A percentile compares a stretch with the other conserved stretches of the same genome.
These are phyloP conservation scores for Heliosperma pusillum DNA, from an alignment of 148 eudicot species.

Conservation along the genomic window DNA sequence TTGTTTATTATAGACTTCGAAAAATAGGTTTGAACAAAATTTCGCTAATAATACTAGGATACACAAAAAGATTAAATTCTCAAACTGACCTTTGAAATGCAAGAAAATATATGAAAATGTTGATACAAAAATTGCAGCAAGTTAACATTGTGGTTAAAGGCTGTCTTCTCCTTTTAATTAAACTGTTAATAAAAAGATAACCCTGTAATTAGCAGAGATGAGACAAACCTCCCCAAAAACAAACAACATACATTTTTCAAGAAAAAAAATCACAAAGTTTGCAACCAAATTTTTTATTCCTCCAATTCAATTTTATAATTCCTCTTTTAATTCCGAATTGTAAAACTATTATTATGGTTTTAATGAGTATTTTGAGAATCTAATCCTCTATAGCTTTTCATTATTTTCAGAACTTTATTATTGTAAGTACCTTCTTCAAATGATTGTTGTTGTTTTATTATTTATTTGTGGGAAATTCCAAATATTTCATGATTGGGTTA, in stretches of 20 bases:
- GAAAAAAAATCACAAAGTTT: too few relatives aligned
- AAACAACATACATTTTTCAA: background rate
- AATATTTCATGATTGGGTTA: background rate
- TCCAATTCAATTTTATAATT: background rate
- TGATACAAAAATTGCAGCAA: too few relatives aligned
- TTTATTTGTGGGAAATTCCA: background rate
- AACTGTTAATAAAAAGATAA: slow-evolving; percentile 4
- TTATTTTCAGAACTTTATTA: background rate
- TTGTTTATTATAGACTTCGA: too few relatives aligned
- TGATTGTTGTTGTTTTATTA: background rate
- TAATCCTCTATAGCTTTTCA: background rate
- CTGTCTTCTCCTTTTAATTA: slow-evolving; percentile 14
- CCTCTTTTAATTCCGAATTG: background rate
- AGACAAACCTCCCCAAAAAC: background rate
- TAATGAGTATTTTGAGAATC: slow-evolving; percentile 7
- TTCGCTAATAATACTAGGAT: too few relatives aligned
- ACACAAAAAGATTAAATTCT: too few relatives aligned
- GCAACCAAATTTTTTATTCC: background rate
- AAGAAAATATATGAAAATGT: too few relatives aligned
- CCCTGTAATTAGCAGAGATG: slow-evolving; percentile 7
- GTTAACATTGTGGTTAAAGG: slow-evolving; percentile 6
- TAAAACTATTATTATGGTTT: background rate
- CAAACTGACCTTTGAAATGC: too few relatives aligned
- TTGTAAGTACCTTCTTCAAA: slow-evolving; percentile 8
- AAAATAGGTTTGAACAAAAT: too few relatives aligned